Evolutionary conservation across 75 land plant species (phyloP), one percentile per base, ranked within the genome.

Genomic region (Ceratopteris richardii): DNA sequence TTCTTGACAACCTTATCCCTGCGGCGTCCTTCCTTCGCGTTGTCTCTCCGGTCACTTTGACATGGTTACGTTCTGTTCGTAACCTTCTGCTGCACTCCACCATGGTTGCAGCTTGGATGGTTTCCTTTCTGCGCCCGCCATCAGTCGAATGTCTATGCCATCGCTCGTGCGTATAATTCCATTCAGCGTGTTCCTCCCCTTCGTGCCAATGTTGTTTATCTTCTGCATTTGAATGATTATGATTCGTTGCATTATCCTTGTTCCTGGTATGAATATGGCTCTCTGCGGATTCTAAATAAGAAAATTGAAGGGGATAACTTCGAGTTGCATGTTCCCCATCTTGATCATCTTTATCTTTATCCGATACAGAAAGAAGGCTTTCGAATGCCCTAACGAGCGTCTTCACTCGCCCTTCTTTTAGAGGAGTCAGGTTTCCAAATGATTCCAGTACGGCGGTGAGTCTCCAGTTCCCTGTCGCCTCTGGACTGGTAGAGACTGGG

Each of bases 371-470:
- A 31, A 62, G 29, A 14, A 86, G 58, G 28, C 62, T 77, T 79
- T 86, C 90, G 53, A 86, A 86, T 0, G 83, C 85, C 67, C 71
- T 31, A 11, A 82, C 81, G 67, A 86, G 61, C 58, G 83, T 77
- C 74, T 51, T 71, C 37, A 86, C 90, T 44, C 63, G 66, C 25
- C 88, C 88, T 20, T 57, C 60, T 7, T 80, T 73, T 0, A 55
- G 24, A 20, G 73, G 77, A 9, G 85, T 79, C 0, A 70, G 59
- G 23, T 66, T 77, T 23, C 28, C 28, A 13, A 22, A 52, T 21
- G 25, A 25, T 52, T 52, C 54, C 14, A 52, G 54, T 2, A 52
- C 54, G 24, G 54, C 54, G 14, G 22, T 52, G 16, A 52, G 29
- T 14, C 54, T 52, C 54, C 54, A 52, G 54, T 52, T 52, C 2